A percentile compares a stretch with the other conserved stretches of the same genome.
Conservation (phyloP, 768 basidiomycete species). For the Porphyrellus cyaneotinctus region DNA sequence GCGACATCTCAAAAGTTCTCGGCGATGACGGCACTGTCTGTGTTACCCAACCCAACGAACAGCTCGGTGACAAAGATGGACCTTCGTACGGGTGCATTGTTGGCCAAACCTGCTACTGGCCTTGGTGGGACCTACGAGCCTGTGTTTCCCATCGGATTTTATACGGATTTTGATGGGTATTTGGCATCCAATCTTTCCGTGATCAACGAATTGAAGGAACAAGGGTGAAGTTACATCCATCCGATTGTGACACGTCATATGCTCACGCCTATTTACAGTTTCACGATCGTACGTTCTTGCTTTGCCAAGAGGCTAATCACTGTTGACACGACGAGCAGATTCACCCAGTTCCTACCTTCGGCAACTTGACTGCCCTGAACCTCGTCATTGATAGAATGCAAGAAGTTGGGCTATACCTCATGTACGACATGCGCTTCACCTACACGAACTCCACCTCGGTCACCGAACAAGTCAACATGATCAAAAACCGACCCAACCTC, state of each 20-base stretch:
- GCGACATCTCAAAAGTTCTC: slow-evolving; percentile 43
- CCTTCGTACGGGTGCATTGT: slow-evolving; percentile 51
- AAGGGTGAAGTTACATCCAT: slow-evolving; percentile 20
- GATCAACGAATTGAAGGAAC: slow-evolving; percentile 32
- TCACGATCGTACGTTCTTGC: slow-evolving; percentile 32
- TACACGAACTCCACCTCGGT: slow-evolving; percentile 65
- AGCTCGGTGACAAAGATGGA: slow-evolving; percentile 64
- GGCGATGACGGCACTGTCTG: slow-evolving; percentile 42
- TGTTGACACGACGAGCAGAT: slow-evolving; percentile 36
- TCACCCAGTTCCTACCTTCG: slow-evolving; percentile 67
- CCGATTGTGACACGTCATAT: background rate
- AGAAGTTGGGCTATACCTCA: slow-evolving; percentile 63
- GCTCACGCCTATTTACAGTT: slow-evolving; percentile 7
- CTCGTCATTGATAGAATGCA: slow-evolving; percentile 67
- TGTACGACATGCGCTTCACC: slow-evolving; percentile 79
- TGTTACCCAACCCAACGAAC: slow-evolving; percentile 46
- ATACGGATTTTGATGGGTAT: slow-evolving; percentile 40
- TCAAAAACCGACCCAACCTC: slow-evolving; percentile 66
- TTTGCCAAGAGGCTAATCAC: background rate
- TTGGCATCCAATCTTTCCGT: slow-evolving; percentile 19
- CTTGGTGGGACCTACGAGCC: slow-evolving; percentile 46
- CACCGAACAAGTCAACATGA: slow-evolving; percentile 60
- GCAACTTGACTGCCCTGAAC: slow-evolving; percentile 53
- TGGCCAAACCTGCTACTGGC: slow-evolving; percentile 51
- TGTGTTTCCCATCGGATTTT: slow-evolving; percentile 45